Evolutionary conservation across 2,329 filamentous ascomycete genomes (phyloP).

Genomic region (Xylaria sp.): DNA sequence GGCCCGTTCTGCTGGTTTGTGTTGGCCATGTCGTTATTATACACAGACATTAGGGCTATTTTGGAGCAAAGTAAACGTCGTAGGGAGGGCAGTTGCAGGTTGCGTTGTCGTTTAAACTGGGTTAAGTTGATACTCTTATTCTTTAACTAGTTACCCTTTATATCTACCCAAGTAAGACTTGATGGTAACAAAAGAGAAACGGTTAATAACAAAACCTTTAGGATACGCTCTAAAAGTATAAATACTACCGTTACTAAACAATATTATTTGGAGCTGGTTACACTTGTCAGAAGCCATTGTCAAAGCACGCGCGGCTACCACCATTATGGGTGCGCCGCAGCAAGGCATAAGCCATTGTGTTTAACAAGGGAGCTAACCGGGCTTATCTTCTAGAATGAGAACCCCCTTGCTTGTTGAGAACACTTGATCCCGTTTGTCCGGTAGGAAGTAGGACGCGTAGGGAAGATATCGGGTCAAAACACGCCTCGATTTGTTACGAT

Average conservation of each 20-base stretch:
- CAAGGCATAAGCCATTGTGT: background rate
- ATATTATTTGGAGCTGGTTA: background rate
- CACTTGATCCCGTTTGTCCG: background rate
- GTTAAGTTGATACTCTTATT: background rate
- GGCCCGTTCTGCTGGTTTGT: background rate
- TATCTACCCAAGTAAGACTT: background rate
- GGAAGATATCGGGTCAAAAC: background rate
- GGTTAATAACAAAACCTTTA: background rate
- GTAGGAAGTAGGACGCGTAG: no score
- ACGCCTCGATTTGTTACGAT: background rate
- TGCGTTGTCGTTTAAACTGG: background rate
- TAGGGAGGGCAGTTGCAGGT: background rate
- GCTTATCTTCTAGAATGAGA: background rate
- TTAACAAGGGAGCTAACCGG: background rate
- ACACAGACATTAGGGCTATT: background rate
- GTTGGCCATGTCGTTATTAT: background rate
- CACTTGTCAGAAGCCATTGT: background rate
- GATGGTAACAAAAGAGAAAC: background rate
- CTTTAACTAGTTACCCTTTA: background rate
- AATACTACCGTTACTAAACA: no score
- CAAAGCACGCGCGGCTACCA: background rate
- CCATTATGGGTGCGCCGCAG: background rate
- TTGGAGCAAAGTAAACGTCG: background rate
- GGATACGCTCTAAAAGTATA: background rate
- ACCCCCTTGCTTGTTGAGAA: background rate